Base-by-base conservation (phyloP, 2,329 filamentous ascomycete species). In the Seiridium unicorne region DNA sequence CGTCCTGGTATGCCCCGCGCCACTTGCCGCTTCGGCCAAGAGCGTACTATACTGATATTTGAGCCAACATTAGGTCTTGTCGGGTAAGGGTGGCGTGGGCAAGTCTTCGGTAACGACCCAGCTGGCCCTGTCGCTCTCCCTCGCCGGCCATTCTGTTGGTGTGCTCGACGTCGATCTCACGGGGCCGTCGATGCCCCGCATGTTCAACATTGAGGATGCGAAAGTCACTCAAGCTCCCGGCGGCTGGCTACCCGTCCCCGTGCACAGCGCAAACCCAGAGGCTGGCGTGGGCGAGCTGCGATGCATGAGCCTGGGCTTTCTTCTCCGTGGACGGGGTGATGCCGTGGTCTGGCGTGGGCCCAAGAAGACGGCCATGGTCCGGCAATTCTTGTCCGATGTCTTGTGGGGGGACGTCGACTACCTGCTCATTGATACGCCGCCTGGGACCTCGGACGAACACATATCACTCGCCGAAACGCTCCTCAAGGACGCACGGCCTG, bases 31-130 rank as follows among this genome's bases (percentile, higher is more conserved):
- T 26, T 26, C 18, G 18, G 18, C 18, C 18, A 26, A 26, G 18
- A 26, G 18, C 18, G 18, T 26, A 26, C 18, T 26, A 26, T 26
- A 26, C 18, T 26, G 18, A 26, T 26, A 26, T 26, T 26, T 26
- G 18, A 26, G 18, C 18, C 18, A n/a, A 11, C 8, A 31, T 57
- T 59, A 87, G 84, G 84, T 94, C 63, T 89, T 99, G 53, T 98
- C 95, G 10, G 95, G 95, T 68, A 99, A 99, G 84, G 95, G 95
- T 71, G 95, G 95, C 68, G 95, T 99, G 26, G 95, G 95, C 61
- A 99, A 99, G 81, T 98, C 94, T 48, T 97, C 93, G 57, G 89
- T 97, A n/a, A 98, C 95, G 0, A 96, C 94, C 1, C 95, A 99
- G 74, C 88, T 99, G 13, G 95, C 95, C 7, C 85, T 99, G 44